phyloP scores from a whole-genome alignment of 139 green algal species.

The Volvox africanus region DNA sequence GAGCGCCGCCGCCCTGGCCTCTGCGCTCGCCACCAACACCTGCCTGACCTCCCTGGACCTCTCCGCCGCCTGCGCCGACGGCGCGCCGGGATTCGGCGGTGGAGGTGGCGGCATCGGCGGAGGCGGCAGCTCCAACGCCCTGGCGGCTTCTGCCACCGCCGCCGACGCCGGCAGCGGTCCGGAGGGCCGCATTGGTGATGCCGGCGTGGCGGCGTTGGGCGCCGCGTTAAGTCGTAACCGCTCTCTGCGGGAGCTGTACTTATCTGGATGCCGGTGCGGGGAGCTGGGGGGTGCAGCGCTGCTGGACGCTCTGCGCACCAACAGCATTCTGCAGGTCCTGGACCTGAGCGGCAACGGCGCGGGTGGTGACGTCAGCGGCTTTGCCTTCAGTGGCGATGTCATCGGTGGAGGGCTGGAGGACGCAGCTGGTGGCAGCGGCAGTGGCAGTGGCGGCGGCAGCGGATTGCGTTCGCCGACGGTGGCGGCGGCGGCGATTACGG shows the following conservation, averaged over 20 bases:
- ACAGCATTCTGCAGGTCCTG: conserved; percentile 10
- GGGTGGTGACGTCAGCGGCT: neutral
- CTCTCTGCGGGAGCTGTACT: conserved; percentile 18
- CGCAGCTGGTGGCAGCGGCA: neutral
- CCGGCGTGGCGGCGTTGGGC: conserved; percentile 8
- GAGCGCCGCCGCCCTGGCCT: conserved; percentile 1
- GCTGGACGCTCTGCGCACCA: neutral
- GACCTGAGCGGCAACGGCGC: conserved; percentile 20
- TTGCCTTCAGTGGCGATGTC: no score
- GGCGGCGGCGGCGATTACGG: neutral
- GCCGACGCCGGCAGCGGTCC: neutral
- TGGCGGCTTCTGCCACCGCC: neutral
- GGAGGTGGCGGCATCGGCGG: neutral
- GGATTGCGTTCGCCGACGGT: neutral
- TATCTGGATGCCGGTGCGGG: neutral
- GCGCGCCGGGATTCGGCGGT: no score
- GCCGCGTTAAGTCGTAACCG: conserved; percentile 3
- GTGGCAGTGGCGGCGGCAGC: no score
- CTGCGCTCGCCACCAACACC: conserved; percentile 15
- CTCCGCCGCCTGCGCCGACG: neutral
- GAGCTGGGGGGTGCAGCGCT: conserved; percentile 5
- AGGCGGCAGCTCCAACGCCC: neutral
- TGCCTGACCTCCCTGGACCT: conserved; percentile 37
- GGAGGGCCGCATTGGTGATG: conserved; percentile 10
- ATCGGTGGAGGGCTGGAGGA: no score